phyloP scores from a whole-genome alignment of 306 rosid species.

The Cucumis cinereus region DNA sequence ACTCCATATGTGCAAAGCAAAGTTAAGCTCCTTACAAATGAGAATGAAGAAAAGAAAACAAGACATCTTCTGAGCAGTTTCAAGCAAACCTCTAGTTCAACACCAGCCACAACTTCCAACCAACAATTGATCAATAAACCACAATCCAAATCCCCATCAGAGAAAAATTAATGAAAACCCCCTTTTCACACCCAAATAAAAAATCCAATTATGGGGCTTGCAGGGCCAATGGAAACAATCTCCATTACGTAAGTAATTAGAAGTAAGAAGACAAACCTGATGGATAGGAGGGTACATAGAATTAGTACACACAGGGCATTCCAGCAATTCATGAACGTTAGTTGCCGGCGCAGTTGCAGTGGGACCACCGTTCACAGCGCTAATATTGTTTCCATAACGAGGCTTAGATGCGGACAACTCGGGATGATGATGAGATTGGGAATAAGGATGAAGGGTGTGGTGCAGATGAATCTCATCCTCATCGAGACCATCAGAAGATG shows the following conservation, averaged over 20 bases:
- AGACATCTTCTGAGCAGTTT: background rate
- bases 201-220: background rate
- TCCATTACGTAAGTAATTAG: background rate
- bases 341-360: conserved; percentile 73
- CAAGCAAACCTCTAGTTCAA: background rate
- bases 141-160: background rate
- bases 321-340: conserved; percentile 89
- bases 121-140: background rate
- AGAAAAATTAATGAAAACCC: background rate
- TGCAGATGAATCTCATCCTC: conserved; percentile 85
- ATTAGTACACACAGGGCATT: conserved; percentile 93
- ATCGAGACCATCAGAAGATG: conserved; percentile 66
- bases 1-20: background rate
- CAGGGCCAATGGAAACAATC: background rate
- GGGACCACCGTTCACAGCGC: conserved; percentile 20
- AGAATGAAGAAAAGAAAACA: background rate
- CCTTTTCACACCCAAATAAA: background rate
- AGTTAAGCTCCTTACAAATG: background rate
- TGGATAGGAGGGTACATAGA: conserved; percentile 98
- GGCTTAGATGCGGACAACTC: conserved; percentile 60
- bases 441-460: conserved; percentile 33
- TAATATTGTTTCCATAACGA: conserved; percentile 39
- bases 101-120: background rate
- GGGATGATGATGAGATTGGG: conserved; percentile 48
- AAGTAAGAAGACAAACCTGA: conserved; percentile 36